Percentiles rank a stretch among this genome's conserved stretches.
Conservation (phyloP, 2,329 filamentous ascomycete species). For the Akanthomyces muscarius region DNA sequence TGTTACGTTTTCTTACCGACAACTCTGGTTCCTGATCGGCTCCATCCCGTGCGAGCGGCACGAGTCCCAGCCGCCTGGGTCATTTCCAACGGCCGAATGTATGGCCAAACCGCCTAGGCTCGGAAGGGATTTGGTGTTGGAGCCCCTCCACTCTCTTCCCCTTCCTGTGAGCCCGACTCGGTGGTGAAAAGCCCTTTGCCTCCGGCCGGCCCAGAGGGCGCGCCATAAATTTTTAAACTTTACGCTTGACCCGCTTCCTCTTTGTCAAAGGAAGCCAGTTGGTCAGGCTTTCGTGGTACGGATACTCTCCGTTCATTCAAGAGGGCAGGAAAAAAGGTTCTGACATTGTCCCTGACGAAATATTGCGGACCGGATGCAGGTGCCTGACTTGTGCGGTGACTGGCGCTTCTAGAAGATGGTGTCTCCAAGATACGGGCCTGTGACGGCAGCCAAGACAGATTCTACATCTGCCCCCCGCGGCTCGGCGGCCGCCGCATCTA, state of each 20-base stretch:
- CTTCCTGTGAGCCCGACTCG: background rate
- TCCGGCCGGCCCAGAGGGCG: background rate
- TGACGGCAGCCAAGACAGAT: background rate
- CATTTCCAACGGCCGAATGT: conserved; percentile 5
- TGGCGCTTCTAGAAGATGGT: background rate
- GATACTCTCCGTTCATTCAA: background rate
- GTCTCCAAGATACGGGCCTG: background rate
- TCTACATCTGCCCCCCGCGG: background rate
- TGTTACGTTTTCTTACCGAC: background rate
- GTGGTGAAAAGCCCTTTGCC: background rate
- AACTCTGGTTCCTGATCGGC: background rate
- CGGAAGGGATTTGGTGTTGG: background rate
- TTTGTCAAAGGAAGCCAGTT: background rate
- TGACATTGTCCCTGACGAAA: background rate
- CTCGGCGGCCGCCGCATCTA: background rate
- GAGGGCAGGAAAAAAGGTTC: background rate
- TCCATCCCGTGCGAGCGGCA: background rate
- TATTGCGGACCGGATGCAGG: background rate
- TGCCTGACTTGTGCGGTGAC: background rate
- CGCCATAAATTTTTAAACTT: background rate
- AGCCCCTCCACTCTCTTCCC: background rate
- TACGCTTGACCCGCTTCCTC: background rate
- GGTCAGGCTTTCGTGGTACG: background rate
- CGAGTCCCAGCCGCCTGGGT: conserved; percentile 5
- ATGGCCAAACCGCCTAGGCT: background rate